phyloP scores from a whole-genome alignment of 75 land plant species.

The Sequoiadendron giganteum region DNA sequence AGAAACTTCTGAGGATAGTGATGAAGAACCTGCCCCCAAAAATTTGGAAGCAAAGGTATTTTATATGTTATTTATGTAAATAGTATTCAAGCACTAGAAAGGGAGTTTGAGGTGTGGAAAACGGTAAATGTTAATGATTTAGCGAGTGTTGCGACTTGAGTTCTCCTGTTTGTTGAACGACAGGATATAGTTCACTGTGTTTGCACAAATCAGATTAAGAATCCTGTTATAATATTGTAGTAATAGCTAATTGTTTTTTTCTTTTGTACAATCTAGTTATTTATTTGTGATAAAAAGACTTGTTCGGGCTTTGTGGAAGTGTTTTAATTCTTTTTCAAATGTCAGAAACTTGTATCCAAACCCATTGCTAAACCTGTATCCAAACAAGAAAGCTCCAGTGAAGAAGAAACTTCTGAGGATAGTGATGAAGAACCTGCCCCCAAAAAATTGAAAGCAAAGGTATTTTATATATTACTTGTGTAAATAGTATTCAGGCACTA shows the following conservation, averaged over 20 bases:
- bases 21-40: background rate
- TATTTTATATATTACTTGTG: background rate
- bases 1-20: constrained; percentile 11
- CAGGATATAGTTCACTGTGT: background rate
- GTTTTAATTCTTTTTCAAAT: background rate
- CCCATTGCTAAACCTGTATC: background rate
- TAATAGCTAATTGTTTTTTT: background rate
- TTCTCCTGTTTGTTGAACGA: background rate
- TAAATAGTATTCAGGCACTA: background rate
- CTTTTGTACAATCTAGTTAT: too few relatives aligned
- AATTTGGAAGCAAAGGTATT: constrained; percentile 3
- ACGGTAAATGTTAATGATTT: background rate
- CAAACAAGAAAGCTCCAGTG: constrained; percentile 5
- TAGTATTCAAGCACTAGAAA: background rate
- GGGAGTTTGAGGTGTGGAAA: background rate
- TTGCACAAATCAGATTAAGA: background rate
- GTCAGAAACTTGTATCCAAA: background rate
- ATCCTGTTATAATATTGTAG: too few relatives aligned
- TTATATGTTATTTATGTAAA: background rate
- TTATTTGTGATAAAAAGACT: too few relatives aligned
- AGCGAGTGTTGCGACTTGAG: background rate
- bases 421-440: constrained; percentile 10
- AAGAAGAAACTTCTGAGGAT: constrained; percentile 7
- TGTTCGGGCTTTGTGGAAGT: too few relatives aligned
- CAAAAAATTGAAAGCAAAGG: background rate